Percentiles rank a stretch among this genome's conserved stretches.
Evolutionary conservation across 2,329 filamentous ascomycete genomes (phyloP).

Genomic region (Fusarium liriodendri): DNA sequence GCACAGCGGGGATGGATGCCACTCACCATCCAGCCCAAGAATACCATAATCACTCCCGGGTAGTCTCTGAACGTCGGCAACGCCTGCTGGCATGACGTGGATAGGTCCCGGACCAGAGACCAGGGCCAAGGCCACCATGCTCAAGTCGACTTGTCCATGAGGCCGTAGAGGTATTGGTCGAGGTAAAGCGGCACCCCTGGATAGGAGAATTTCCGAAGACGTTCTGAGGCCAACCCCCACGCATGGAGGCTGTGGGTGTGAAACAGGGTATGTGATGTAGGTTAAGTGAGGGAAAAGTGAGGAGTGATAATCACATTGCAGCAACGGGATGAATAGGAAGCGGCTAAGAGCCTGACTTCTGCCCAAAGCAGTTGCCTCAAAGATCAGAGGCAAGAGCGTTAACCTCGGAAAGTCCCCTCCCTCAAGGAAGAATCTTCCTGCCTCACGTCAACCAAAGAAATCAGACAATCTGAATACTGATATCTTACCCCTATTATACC

Average conservation of each 20-base stretch:
- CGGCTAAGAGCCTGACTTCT: not conserved
- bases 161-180: conserved; percentile 27
- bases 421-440: not conserved
- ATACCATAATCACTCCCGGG: conserved; percentile 13
- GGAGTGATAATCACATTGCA: not conserved
- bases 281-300: not conserved
- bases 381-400: not conserved
- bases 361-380: not conserved
- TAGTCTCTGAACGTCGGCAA: conserved; percentile 20
- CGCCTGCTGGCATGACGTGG: conserved; percentile 17
- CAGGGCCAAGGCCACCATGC: conserved; percentile 30
- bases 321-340: not conserved
- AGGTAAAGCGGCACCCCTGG: conserved; percentile 38
- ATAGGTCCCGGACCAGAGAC: conserved; percentile 24
- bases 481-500: not conserved
- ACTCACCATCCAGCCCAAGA: conserved; percentile 17
- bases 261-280: conserved; percentile 1
- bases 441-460: not conserved
- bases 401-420: not conserved
- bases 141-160: not conserved
- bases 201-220: conserved; percentile 46
- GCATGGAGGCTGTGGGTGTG: not conserved
- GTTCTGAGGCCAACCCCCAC: conserved; percentile 33
- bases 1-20: not conserved
- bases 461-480: not conserved